Evolutionary conservation across 192 early-diverging fungal genomes (phyloP), one percentile per base, ranked within the genome.

Genomic region (Coemansia sp.): DNA sequence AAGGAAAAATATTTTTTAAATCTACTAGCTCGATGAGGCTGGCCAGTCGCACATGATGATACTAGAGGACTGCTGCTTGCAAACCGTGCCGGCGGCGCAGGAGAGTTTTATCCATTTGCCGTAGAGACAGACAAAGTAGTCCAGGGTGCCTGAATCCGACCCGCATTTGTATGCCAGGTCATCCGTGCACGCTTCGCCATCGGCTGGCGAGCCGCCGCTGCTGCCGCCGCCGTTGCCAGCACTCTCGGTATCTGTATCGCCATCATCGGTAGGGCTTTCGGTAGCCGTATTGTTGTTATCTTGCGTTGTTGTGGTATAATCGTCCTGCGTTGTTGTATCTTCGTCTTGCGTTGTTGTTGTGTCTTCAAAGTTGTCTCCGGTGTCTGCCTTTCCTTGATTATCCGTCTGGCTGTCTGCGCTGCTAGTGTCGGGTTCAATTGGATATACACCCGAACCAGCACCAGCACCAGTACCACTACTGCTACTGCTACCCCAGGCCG

Each of bases 71-170:
- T 67, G 42, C 37, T 54, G 56, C 26, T 40, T 9, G 59, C 67
- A 69, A 5, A 50, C 67, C 6, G 67, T 69, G 60, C 57, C 57
- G 10, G 67, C 32, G n/a, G 56, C 47, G 59, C 67, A 69, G 19
- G 58, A 52, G 12, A 50, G 59, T 5, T 38, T 12, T 37, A 69
- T 15, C 67, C 67, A 69, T 15, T 19, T 18, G 26, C 59, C 48
- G 50, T 67, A 58, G 43, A 67, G 56, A 45, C 65, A 67, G 26
- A 67, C 56, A 32, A 58, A 56, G 56, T 67, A 67, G 65, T 67
- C 67, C 8, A 7, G 12, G 52, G 21, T 54, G 26, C 52, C 52
- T 4, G 21, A 11, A 23, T 26, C 52, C 1, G 52, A 54, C 7
- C 52, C 52, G 21, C 52, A 54, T 13, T 26, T 19, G 18, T 26